Evolutionary conservation across 1,284 basidiomycete genomes (phyloP), one percentile per base, ranked within the genome.

Genomic region (Apiotrichum brassicae): DNA sequence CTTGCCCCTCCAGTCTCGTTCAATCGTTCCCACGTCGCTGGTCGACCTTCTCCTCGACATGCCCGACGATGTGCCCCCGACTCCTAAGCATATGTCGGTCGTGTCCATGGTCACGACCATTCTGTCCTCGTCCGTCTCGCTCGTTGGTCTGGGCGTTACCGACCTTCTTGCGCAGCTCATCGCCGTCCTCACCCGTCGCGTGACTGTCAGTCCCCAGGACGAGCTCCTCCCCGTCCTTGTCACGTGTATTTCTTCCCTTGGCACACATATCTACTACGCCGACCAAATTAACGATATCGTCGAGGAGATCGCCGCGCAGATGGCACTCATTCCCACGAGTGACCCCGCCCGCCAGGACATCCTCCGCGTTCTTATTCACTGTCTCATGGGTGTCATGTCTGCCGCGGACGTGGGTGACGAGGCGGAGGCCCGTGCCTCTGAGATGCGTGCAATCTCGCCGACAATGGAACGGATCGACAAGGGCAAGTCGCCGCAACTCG

Each of bases 281-380:
- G 94, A 97, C 67, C 94, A 98, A 74, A 88, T 94, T 55, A 88
- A 90, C 66, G 93, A 97, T 69, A 82, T 97, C 46, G 83, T 88
- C 13, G 84, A 83, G 55, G 92, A 95, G 70, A 76, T 94, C 24
- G 81, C 89, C 35, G 81, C 80, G 51, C 82, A 88, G 22, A 79
- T 97, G 62, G 78, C 28, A 70, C 74, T 74, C 40, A 61, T 66
- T 39, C 61, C 47, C 3, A 67, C 71, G 7, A 75, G 69, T 48
- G 76, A 75, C 40, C 75, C 72, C 46, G 77, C 76, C 48, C 79
- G 83, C 43, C 76, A 81, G 22, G 81, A 85, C 64, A 86, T 85
- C 28, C 78, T 93, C 49, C 81, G 86, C 28, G 61, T 69, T 1
- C 53, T 72, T 36, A 59, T 66, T 22, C 52, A 62, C 48, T 68